Percentiles rank a stretch among this genome's conserved stretches.
Conservation (phyloP, 352 stramenopile species). For the Phytophthora syringae region DNA sequence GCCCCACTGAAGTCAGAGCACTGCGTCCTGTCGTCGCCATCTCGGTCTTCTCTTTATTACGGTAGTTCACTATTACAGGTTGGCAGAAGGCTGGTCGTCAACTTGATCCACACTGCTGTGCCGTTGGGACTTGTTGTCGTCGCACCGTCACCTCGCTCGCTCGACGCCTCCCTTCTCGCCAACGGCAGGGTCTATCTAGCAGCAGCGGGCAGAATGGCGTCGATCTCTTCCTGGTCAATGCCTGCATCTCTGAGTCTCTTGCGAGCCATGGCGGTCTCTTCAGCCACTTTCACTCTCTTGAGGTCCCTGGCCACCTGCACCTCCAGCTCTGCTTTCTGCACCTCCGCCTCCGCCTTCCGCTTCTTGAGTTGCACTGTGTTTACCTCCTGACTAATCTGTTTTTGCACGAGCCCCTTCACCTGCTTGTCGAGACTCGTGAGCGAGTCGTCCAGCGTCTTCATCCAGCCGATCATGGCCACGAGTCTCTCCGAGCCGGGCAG, state of each 20-base stretch:
- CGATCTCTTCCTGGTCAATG: constrained; percentile 39
- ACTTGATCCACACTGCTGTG: too few species aligned
- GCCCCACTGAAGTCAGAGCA: background rate
- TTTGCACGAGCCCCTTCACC: constrained; percentile 27
- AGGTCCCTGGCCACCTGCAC: constrained; percentile 38
- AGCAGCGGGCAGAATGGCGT: constrained; percentile 29
- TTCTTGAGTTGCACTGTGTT: constrained; percentile 25
- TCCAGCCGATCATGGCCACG: constrained; percentile 38
- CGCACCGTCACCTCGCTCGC: background rate
- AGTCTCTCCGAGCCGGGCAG: constrained; percentile 28
- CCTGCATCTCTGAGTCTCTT: constrained; percentile 43
- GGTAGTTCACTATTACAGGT: constrained; percentile 35
- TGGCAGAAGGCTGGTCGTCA: constrained; percentile 16
- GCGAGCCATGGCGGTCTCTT: constrained; percentile 37
- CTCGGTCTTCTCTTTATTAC: constrained; percentile 26
- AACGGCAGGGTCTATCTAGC: constrained; percentile 22
- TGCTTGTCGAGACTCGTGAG: constrained; percentile 34
- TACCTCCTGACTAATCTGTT: constrained; percentile 31
- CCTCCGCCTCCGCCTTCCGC: constrained; percentile 36
- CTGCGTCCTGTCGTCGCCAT: constrained; percentile 12
- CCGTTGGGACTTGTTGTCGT: too few species aligned
- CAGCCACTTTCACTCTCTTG: constrained; percentile 37
- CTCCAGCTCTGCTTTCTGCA: constrained; percentile 39
- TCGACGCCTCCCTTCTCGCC: background rate
- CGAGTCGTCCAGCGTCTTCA: constrained; percentile 40